Evolutionary conservation across 2,329 filamentous ascomycete genomes (phyloP).

Genomic region (Biscogniauxia sp.): DNA sequence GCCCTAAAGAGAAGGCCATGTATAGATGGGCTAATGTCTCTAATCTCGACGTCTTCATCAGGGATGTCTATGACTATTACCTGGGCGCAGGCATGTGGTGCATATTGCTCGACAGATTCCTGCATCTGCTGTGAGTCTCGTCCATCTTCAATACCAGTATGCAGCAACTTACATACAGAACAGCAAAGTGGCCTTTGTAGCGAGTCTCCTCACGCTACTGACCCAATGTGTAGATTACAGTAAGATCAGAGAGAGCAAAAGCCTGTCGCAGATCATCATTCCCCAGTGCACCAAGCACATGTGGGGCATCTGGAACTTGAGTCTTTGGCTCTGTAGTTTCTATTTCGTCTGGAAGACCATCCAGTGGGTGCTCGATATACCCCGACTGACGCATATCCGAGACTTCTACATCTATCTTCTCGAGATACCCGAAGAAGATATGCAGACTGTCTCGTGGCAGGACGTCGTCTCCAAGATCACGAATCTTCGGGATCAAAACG

Average conservation of each 20-base stretch:
- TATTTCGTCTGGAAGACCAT: constrained; percentile 82
- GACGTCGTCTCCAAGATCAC: constrained; percentile 84
- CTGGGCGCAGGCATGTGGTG: constrained; percentile 80
- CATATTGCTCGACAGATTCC: constrained; percentile 68
- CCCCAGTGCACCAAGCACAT: constrained; percentile 73
- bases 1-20: constrained; percentile 71
- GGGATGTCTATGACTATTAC: constrained; percentile 83
- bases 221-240: constrained; percentile 83
- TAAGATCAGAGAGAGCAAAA: constrained; percentile 65
- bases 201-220: constrained; percentile 78
- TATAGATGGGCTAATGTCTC: constrained; percentile 93
- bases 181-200: constrained; percentile 78
- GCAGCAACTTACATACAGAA: constrained; percentile 13
- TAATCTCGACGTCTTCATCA: constrained; percentile 84
- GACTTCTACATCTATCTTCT: constrained; percentile 84
- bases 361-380: constrained; percentile 70
- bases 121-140: constrained; percentile 68
- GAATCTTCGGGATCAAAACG: constrained; percentile 78
- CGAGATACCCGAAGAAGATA: constrained; percentile 77
- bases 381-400: constrained; percentile 72
- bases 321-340: constrained; percentile 81
- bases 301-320: constrained; percentile 72
- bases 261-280: constrained; percentile 55
- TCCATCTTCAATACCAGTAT: constrained; percentile 1
- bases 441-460: constrained; percentile 94